Evolutionary conservation across 345 rosid species (phyloP).

Genomic region (Citrus hindsii): DNA sequence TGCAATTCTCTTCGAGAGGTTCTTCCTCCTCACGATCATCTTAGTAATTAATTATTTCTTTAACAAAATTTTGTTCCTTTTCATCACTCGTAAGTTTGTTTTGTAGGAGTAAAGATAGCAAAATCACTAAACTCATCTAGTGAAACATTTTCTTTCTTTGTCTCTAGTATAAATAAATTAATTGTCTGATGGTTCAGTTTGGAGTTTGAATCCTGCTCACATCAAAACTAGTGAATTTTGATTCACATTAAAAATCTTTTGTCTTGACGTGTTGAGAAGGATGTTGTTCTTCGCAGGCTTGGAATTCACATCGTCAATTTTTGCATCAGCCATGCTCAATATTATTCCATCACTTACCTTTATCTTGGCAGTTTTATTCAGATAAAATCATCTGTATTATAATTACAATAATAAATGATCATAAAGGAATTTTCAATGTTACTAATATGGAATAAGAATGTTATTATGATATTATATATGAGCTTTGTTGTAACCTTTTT

Average conservation of each 20-base stretch:
- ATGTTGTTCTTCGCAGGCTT: background rate
- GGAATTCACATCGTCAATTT: slow-evolving; percentile 1
- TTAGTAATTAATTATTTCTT: too few relatives aligned
- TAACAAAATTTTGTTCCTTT: too few relatives aligned
- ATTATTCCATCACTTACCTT: slow-evolving; percentile 10
- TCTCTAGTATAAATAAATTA: background rate
- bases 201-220: background rate
- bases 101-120: background rate
- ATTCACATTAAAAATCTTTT: background rate
- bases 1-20: too few relatives aligned
- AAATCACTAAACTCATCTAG: background rate
- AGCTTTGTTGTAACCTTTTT: too few relatives aligned
- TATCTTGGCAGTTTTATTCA: slow-evolving; percentile 8
- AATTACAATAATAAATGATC: too few relatives aligned
- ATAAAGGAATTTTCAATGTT: too few relatives aligned
- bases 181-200: background rate
- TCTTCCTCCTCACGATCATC: too few relatives aligned
- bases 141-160: background rate
- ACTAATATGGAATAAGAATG: too few relatives aligned
- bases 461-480: too few relatives aligned
- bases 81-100: too few relatives aligned
- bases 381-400: background rate
- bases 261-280: background rate
- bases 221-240: too few relatives aligned
- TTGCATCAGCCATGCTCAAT: slow-evolving; percentile 4